Evolutionary conservation across 805 yeast genomes (phyloP), one percentile per base, ranked within the genome.

Genomic region (Candida nanaspora): DNA sequence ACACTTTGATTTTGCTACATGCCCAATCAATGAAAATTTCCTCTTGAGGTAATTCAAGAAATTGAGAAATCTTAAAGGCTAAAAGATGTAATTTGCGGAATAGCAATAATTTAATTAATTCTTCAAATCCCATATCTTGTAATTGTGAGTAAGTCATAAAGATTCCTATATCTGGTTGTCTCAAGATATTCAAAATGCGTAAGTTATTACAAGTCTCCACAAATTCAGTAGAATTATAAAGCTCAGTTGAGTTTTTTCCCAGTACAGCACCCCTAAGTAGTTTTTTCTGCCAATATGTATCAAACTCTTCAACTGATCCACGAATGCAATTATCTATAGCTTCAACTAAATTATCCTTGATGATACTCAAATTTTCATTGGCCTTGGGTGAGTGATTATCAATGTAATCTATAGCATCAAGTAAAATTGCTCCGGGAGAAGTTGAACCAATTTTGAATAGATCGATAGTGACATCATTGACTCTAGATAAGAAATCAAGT

Each of bases 391-490:
- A 76, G 48, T 82, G 81, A 31, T 64, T 63, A 13, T 77, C 74
- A 8, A 87, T 63, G 43, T 83, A 71, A 32, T 80, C 82, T 30
- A 80, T 70, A 8, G 96, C 83, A 60, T 89, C 96, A 8, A 86
- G 62, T 27, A 93, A 63, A 20, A 91, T 82, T 2, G 95, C 86
- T 26, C 93, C 72, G 1, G 96, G 84, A 27, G 85, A 73, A 0
- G 86, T 73, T 0, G 96, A 86, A 0, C 98, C 98, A 37, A 89
- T 76, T 52, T 75, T 76, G 59, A 87, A 87, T 6, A 86, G 70
- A 30, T 79, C 78, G 3, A 72, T 69, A 0, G 84, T 75, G 0
- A 66, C 57, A 2, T 65, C 63, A 0, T 76, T 69, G 0, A 93
- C 95, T 46, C 80, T 71, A 7, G 80, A 65, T 9, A 88, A 55